Conservation (phyloP, 306 rosid genomes). For the Vigna trinervia region DNA sequence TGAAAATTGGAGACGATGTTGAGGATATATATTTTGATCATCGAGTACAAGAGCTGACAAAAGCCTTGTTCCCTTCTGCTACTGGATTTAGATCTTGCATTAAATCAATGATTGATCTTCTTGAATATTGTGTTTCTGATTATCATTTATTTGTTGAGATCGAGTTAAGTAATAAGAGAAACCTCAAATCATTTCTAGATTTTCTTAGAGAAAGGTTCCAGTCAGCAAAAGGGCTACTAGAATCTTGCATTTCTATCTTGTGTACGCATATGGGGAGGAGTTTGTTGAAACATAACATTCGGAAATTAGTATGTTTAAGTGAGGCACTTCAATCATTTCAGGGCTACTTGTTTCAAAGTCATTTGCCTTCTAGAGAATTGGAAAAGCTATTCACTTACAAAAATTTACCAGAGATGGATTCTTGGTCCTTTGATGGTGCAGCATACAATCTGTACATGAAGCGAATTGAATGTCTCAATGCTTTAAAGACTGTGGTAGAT, state of each 20-base stretch:
- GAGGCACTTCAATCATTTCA: constrained; percentile 51
- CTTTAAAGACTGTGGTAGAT: constrained; percentile 41
- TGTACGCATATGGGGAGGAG: constrained; percentile 55
- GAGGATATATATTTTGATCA: constrained; percentile 57
- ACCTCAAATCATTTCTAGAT: constrained; percentile 51
- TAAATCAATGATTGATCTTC: constrained; percentile 52
- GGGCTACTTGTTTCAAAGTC: constrained; percentile 41
- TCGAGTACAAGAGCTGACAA: constrained; percentile 48
- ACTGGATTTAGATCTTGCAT: constrained; percentile 57
- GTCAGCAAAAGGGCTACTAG: constrained; percentile 6
- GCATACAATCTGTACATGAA: constrained; percentile 1
- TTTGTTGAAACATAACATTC: constrained; percentile 33
- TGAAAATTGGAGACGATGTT: constrained; percentile 51
- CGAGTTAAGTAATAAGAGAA: neutral
- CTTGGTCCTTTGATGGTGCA: neutral
- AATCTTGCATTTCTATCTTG: constrained; percentile 47
- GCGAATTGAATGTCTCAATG: constrained; percentile 52
- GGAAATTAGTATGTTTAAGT: constrained; percentile 38
- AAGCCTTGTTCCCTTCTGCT: constrained; percentile 46
- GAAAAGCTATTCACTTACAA: constrained; percentile 40
- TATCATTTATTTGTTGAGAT: constrained; percentile 40
- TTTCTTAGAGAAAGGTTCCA: constrained; percentile 51
- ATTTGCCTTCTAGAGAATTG: constrained; percentile 38
- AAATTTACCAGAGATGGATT: neutral
- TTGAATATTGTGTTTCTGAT: constrained; percentile 52